These are phyloP conservation scores for Kodamaea plutei DNA, from an alignment of 1,139 yeast genomes.

Conservation along the genomic window DNA sequence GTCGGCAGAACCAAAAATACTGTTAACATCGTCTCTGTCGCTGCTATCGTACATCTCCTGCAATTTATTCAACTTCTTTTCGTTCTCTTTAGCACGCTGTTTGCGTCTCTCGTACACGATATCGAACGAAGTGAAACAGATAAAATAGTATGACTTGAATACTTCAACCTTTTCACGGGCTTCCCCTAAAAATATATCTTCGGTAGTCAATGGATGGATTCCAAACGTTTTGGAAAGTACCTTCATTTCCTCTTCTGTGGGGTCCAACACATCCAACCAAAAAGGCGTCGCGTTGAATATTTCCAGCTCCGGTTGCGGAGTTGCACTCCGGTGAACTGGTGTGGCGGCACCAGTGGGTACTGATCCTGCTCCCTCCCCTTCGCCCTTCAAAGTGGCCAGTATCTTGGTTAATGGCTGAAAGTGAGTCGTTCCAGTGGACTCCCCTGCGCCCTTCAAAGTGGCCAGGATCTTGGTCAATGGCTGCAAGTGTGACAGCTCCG, in stretches of 20 bases:
- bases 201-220: conserved; percentile 92
- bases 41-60: conserved; percentile 34
- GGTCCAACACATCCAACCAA: conserved; percentile 91
- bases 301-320: conserved; percentile 1
- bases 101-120: conserved; percentile 69
- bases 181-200: conserved; percentile 91
- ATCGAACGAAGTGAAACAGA: conserved; percentile 91
- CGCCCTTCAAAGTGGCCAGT: conserved; percentile 1
- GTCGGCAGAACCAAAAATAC: conserved; percentile 19
- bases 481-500: conserved; percentile 2
- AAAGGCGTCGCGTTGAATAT: conserved; percentile 45
- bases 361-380: conserved; percentile 10
- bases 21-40: conserved; percentile 14
- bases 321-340: neutral
- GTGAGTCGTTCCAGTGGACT: conserved; percentile 3
- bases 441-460: conserved; percentile 6
- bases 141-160: conserved; percentile 83
- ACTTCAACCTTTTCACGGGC: conserved; percentile 93
- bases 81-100: conserved; percentile 41
- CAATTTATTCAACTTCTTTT: conserved; percentile 35
- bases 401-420: conserved; percentile 1
- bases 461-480: conserved; percentile 9
- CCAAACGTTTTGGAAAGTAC: conserved; percentile 87
- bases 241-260: conserved; percentile 96
- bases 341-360: conserved; percentile 12